These are phyloP conservation scores for Leishmania arabica DNA, from an alignment of 208 protist genomes.

Conservation along the genomic window DNA sequence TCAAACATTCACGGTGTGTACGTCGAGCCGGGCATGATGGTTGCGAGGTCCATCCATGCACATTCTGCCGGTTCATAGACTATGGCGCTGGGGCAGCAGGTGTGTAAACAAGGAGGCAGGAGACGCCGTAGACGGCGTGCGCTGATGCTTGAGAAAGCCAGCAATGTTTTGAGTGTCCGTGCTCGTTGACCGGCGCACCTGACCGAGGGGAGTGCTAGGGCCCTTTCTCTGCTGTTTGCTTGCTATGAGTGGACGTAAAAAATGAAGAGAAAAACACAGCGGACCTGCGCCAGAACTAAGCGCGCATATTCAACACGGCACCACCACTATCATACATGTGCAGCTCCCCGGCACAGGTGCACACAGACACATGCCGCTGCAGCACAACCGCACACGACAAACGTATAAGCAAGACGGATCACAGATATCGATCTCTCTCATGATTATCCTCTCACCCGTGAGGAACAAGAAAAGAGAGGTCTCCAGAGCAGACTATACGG, in stretches of 20 bases:
- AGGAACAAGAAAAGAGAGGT: slow-evolving; percentile 2
- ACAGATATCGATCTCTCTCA: not conserved
- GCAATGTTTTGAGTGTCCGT: not conserved
- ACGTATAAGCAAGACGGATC: not conserved
- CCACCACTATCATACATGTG: not conserved
- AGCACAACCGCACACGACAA: not conserved
- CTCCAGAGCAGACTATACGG: not conserved
- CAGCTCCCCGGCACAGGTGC: not conserved
- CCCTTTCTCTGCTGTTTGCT: not conserved
- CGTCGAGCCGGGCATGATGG: not conserved
- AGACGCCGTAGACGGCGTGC: not conserved
- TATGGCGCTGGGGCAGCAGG: not conserved
- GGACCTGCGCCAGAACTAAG: not conserved
- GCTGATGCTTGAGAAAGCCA: not conserved
- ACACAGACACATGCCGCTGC: not conserved
- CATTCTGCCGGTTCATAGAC: not conserved
- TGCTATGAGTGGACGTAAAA: not conserved
- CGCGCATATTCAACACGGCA: not conserved
- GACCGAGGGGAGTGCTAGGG: not conserved
- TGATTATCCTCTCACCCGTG: too few relatives aligned
- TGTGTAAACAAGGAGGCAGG: not conserved
- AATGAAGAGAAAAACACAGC: not conserved
- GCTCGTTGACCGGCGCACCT: not conserved
- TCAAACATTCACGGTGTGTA: not conserved
- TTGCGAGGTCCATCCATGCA: not conserved